A percentile compares a stretch with the other conserved stretches of the same genome.
Evolutionary conservation across 1,139 yeast species (phyloP).

Genomic region (Saccharomyces hybrid): DNA sequence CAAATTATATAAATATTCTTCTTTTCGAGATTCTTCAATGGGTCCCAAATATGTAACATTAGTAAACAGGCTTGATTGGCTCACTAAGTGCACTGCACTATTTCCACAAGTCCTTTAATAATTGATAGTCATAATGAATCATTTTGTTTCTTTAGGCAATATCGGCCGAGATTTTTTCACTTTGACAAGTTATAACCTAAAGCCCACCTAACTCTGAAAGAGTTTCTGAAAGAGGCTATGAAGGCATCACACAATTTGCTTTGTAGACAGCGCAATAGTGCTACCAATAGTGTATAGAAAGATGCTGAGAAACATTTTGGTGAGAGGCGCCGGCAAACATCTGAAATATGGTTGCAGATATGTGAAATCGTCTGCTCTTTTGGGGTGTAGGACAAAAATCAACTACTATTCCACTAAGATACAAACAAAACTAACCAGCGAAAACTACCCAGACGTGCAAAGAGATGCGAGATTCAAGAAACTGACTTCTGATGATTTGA

Average conservation of each 20-base stretch:
- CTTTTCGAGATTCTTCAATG: background rate
- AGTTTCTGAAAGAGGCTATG: background rate
- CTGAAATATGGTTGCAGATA: background rate
- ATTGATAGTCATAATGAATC: background rate
- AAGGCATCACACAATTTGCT: too few relatives aligned
- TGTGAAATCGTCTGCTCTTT: background rate
- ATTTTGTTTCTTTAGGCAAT: background rate
- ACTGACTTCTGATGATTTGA: constrained; percentile 50
- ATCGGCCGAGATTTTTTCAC: background rate
- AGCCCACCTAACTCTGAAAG: background rate
- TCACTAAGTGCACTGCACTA: background rate
- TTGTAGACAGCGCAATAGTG: background rate
- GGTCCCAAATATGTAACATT: background rate
- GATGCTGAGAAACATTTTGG: background rate
- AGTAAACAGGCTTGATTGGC: background rate
- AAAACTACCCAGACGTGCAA: constrained; percentile 48
- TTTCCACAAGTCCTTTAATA: background rate
- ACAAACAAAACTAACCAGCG: constrained; percentile 41
- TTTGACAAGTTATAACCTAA: background rate
- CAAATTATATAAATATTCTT: background rate
- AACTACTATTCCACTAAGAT: constrained; percentile 1
- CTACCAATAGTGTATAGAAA: background rate
- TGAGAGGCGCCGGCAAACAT: background rate
- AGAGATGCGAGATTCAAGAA: constrained; percentile 40
- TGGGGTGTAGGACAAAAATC: background rate